Base-by-base conservation (phyloP, 2,329 filamentous ascomycete species). In the Dactylellina drechsleri region DNA sequence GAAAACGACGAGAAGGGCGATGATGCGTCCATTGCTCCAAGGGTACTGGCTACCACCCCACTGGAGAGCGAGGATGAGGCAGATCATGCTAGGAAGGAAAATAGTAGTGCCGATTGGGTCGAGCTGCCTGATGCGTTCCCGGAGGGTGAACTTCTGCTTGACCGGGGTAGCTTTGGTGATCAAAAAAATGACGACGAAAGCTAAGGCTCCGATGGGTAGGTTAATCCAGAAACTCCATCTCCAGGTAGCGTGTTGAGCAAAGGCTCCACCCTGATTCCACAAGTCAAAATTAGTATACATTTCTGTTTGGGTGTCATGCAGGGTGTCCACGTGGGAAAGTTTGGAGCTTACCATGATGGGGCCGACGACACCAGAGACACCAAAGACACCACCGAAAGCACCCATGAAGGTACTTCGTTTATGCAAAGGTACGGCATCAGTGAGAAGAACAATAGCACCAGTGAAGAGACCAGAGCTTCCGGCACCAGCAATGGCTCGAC, bases 61-160 rank as follows among this genome's bases (percentile, higher is more conserved):
- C 78, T 90, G 86, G 40, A 91, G 82, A 0, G 88, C 88, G 4
- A 91, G 82, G 2, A 90, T 81, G 43, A 90, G 85, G 76, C 84
- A 87, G 13, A 89, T 83, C 45, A 89, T 84, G 36, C 84, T 84
- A 0, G 88, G 87, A 15, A 90, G 80, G 76, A 90, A 87, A 80
- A 89, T 84, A 13, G 86, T 79, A 6, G 86, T 88, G 26, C 88
- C 88, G 0, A 89, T 79, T 0, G 86, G 87, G 68, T 90, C 87
- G 57, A 89, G 83, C 0, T 86, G 84, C 76, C 83, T 82, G 61
- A 87, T 79, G 58, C 87, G 85, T 66, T 83, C 80, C 61, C 79
- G 79, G 36, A 83, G 36, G 0, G 54, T 76, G 54, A 67, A 65
- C 74, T 62, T 71, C 76, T 12, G 81, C 81, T 77, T 71, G 20